Evolutionary conservation across 2,329 filamentous ascomycete species (phyloP), one percentile per base, ranked within the genome.

Genomic region (Conoideocrella luteorostrata): DNA sequence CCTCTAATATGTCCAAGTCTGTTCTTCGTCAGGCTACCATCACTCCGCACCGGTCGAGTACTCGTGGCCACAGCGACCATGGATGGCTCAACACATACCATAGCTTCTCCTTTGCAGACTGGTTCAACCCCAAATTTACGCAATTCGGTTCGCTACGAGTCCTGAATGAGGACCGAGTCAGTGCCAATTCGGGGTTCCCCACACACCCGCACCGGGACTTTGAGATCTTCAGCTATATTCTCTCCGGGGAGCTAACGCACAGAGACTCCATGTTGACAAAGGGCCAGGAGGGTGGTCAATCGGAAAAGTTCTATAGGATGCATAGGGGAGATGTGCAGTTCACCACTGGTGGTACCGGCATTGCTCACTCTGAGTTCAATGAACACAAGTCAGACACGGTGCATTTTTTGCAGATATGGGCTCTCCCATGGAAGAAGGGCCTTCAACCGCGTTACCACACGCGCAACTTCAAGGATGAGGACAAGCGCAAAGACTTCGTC

Each of bases 371-470:
- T 7, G 88, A 95, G 66, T 80, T 84, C 66, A 93, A 91, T 64
- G 82, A 93, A 65, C 81, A 88, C 60, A 61, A 68, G 42, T 66
- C 74, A 12, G 78, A 86, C 35, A 79, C 84, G 20, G 84, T 88
- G 11, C 88, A 94, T 60, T 94, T 94, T 59, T 68, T 95, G 26
- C 88, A 95, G 65, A 94, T 95, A 55, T 95, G 88, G 88, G 87
- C 83, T 1, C 70, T 87, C 39, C 88, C 88, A 0, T 90, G 88
- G 77, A 81, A 80, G 61, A 67, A 73, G 18, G 83, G 86, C 1
- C 71, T 95, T 38, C 72, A 74, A 37, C 88, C 88, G 2, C 73
- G 77, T 30, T 95, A 95, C 60, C 84, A 88, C 62, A 93, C 86
- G 4, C 74, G 72, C 47, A 76, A 78, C 49, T 94, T 88, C 54